Conservation (phyloP, 139 green algal species). For the Auxenochlorella pyrenoidosa region DNA sequence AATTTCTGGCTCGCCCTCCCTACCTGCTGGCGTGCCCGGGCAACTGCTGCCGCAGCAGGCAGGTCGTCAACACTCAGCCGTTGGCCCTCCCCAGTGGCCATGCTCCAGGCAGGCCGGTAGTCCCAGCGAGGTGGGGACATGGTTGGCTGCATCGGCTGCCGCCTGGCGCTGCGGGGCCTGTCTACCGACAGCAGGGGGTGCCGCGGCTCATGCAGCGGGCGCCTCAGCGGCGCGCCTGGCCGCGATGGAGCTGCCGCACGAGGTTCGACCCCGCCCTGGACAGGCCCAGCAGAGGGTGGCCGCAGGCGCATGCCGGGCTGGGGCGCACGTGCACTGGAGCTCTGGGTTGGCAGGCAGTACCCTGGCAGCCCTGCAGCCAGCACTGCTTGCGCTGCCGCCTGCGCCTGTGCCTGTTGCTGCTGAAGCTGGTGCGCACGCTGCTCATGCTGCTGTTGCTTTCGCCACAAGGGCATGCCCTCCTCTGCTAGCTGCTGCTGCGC, state of each 20-base stretch:
- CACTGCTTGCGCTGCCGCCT: no score
- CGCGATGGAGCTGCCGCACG: not conserved
- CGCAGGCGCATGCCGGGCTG: no score
- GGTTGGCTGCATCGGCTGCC: not conserved
- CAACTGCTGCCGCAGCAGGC: not conserved
- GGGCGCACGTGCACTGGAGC: no score
- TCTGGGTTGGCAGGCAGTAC: no score
- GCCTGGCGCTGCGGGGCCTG: not conserved
- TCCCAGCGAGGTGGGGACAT: not conserved
- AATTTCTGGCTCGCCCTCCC: not conserved
- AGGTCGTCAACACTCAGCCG: slow-evolving; percentile 15
- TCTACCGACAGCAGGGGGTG: not conserved
- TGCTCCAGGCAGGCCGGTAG: slow-evolving; percentile 23
- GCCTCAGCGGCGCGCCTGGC: not conserved
- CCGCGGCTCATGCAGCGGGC: slow-evolving; percentile 24
- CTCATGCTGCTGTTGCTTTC: not conserved
- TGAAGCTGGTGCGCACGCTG: not conserved
- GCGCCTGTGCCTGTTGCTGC: not conserved
- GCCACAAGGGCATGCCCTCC: not conserved
- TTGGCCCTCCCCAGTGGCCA: not conserved
- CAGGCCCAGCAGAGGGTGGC: no score
- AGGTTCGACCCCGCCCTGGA: no score
- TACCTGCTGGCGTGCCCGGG: slow-evolving; percentile 3
- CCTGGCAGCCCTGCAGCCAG: no score
- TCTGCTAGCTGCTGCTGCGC: not conserved